A percentile compares a stretch with the other conserved stretches of the same genome.
Conservation (phyloP, 345 rosid species). For the Citrus medica region DNA sequence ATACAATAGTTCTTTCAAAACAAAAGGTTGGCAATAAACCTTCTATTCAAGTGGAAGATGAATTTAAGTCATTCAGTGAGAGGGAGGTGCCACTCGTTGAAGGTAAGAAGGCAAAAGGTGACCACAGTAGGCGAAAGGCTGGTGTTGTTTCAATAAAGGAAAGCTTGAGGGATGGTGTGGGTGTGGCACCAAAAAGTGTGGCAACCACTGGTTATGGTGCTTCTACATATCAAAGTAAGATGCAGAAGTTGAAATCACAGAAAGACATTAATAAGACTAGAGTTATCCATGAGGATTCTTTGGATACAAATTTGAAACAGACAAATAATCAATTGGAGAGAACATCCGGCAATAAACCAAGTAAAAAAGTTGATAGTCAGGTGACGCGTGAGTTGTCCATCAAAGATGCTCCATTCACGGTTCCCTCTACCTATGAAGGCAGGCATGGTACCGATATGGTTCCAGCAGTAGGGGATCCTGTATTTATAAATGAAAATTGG, state of each 20-base stretch:
- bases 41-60: constrained; percentile 15
- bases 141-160: constrained; percentile 18
- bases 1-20: constrained; percentile 12
- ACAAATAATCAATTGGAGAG: constrained; percentile 8
- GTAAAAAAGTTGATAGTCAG: constrained; percentile 26
- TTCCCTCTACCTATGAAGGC: constrained; percentile 22
- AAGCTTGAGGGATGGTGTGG: constrained; percentile 27
- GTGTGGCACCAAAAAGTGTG: constrained; percentile 22
- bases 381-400: constrained; percentile 15
- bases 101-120: constrained; percentile 37
- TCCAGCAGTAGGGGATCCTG: constrained; percentile 27
- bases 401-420: constrained; percentile 24
- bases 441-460: constrained; percentile 27
- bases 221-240: constrained; percentile 22
- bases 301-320: constrained; percentile 19
- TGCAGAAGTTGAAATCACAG: constrained; percentile 28
- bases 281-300: constrained; percentile 17
- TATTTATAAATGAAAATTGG: constrained; percentile 46
- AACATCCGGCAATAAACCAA: constrained; percentile 23
- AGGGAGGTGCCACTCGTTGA: constrained; percentile 30
- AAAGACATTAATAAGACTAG: constrained; percentile 28
- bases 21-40: constrained; percentile 20
- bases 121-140: constrained; percentile 18
- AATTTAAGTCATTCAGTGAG: constrained; percentile 10
- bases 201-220: constrained; percentile 24